These are phyloP conservation scores for Diaporthe sp. DNA, from an alignment of 2,329 filamentous ascomycete species.

Conservation along the genomic window DNA sequence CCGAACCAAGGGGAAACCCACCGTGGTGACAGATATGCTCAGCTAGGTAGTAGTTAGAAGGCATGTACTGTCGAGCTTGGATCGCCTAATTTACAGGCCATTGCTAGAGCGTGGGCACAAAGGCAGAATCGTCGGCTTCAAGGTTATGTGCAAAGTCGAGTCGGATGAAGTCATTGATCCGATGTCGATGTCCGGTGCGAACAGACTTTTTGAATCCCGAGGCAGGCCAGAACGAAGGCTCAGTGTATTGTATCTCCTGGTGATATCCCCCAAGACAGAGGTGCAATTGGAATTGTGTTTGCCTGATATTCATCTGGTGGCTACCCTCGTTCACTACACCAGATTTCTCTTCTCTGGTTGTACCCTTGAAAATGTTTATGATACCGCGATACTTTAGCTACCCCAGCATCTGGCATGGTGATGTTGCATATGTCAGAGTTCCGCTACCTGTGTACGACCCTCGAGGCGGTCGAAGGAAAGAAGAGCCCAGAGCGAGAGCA, in stretches of 20 bases:
- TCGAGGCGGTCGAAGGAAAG: conserved; percentile 5
- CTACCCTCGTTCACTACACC: not conserved
- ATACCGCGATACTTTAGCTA: conserved; percentile 6
- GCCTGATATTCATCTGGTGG: conserved; percentile 10
- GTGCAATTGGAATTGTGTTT: not conserved
- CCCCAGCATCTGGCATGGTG: conserved; percentile 8
- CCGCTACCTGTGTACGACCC: not conserved
- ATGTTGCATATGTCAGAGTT: not conserved
- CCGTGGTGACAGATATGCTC: not conserved
- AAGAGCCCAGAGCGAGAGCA: not conserved
- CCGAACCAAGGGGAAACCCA: not conserved
- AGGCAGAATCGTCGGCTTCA: not conserved
- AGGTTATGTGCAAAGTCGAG: not conserved
- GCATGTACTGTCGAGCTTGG: not conserved
- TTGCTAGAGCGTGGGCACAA: not conserved
- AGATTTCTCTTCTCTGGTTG: not conserved
- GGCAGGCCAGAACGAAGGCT: not conserved
- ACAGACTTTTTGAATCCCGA: not conserved
- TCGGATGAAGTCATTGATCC: not conserved
- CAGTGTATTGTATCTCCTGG: not conserved
- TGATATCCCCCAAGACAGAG: not conserved
- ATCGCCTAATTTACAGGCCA: not conserved
- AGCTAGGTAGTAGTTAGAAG: not conserved
- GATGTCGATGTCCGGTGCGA: conserved; percentile 2
- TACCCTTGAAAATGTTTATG: not conserved